Conservation (phyloP, 805 yeast species). For the Candida hungchunana region DNA sequence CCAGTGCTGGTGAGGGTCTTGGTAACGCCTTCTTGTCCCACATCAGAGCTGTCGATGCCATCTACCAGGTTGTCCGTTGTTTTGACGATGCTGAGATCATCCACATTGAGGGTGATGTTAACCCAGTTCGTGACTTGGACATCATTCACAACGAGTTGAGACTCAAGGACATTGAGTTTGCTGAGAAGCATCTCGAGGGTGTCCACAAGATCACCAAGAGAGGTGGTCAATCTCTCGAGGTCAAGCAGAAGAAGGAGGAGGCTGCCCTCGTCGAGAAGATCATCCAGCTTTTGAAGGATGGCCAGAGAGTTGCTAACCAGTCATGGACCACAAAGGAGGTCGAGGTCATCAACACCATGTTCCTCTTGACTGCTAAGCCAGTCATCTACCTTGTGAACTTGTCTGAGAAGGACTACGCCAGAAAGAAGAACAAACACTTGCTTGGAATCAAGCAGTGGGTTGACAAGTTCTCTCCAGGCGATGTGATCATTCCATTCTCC, state of each 20-base stretch:
- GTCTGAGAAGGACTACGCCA: constrained; percentile 81
- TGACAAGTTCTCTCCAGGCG: constrained; percentile 82
- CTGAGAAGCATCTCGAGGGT: constrained; percentile 75
- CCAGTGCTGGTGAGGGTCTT: constrained; percentile 93
- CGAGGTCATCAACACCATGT: constrained; percentile 81
- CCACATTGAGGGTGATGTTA: constrained; percentile 94
- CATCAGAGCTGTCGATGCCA: constrained; percentile 96
- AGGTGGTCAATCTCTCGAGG: constrained; percentile 88
- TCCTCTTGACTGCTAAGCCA: constrained; percentile 91
- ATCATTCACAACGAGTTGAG: constrained; percentile 89
- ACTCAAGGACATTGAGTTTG: constrained; percentile 94
- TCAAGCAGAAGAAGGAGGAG: constrained; percentile 84
- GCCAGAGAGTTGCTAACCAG: constrained; percentile 84
- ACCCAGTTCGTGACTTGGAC: constrained; percentile 92
- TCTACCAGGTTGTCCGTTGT: constrained; percentile 95
- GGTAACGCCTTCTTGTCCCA: constrained; percentile 97
- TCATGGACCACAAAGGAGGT: constrained; percentile 90
- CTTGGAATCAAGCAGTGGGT: constrained; percentile 87
- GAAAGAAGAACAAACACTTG: constrained; percentile 86
- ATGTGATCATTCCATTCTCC: constrained; percentile 85
- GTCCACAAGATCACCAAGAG: constrained; percentile 75
- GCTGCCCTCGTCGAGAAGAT: constrained; percentile 69
- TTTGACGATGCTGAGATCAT: constrained; percentile 97
- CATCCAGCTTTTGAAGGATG: constrained; percentile 72
- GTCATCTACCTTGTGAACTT: constrained; percentile 88